Conservation (phyloP, 176 grass and related monocot genomes). For the Oryza meyeriana region DNA sequence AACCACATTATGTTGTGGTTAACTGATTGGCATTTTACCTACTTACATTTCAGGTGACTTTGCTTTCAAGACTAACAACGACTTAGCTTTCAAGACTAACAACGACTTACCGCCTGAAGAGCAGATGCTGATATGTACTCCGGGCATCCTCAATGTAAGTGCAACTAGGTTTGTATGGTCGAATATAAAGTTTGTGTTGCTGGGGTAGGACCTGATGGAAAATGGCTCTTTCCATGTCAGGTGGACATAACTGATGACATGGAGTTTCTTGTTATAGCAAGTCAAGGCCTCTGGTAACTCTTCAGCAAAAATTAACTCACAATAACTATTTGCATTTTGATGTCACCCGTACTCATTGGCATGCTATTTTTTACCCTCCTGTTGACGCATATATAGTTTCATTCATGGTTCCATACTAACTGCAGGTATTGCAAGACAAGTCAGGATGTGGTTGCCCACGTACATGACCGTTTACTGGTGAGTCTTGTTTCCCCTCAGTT, state of each 20-base stretch:
- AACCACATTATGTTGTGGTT: not conserved
- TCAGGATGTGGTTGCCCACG: not conserved
- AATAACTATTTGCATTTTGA: not conserved
- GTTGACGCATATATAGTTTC: not conserved
- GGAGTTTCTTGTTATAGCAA: conserved; percentile 42
- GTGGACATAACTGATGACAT: conserved; percentile 21
- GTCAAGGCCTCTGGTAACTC: conserved; percentile 41
- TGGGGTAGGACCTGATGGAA: not conserved
- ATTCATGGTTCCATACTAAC: not conserved
- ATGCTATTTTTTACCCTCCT: not conserved
- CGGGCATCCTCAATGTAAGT: conserved; percentile 18
- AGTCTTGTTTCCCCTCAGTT: not conserved
- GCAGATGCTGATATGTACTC: conserved; percentile 23
- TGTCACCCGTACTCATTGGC: not conserved
- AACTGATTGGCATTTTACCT: not conserved
- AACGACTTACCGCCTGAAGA: not conserved
- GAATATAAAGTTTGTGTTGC: not conserved
- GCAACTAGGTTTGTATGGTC: not conserved
- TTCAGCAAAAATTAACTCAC: no score
- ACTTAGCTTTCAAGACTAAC: no score
- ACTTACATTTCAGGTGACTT: conserved; percentile 16
- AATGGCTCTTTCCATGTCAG: conserved; percentile 9
- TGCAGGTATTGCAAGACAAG: not conserved
- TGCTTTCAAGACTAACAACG: conserved; percentile 4
- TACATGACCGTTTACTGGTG: not conserved